A percentile compares a stretch with the other conserved stretches of the same genome.
Evolutionary conservation across 2,329 filamentous ascomycete species (phyloP).

Genomic region (Paraphoma sp.): DNA sequence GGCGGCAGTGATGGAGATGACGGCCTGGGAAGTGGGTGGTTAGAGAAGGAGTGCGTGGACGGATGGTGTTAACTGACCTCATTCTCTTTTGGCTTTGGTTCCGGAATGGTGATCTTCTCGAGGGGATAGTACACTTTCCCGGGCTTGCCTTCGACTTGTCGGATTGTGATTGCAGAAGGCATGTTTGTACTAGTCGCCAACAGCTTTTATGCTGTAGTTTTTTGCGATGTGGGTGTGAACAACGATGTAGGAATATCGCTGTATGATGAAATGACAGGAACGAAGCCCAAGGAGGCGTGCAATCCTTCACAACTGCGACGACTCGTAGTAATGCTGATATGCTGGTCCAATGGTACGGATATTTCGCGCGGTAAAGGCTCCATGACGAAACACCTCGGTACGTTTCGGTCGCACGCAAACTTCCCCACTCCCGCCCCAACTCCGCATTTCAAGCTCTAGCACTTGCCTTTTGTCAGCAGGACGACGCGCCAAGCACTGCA

Average conservation of each 20-base stretch:
- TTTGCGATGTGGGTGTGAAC: not conserved
- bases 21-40: slow-evolving; percentile 64
- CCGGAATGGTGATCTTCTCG: slow-evolving; percentile 40
- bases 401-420: slow-evolving; percentile 16
- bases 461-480: not conserved
- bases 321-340: not conserved
- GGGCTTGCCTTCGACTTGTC: slow-evolving; percentile 79
- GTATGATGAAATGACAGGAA: not conserved
- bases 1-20: slow-evolving; percentile 77
- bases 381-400: slow-evolving; percentile 13
- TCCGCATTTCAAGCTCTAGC: not conserved
- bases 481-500: not conserved
- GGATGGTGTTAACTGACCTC: slow-evolving; percentile 24
- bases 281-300: slow-evolving; percentile 1
- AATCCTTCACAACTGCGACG: not conserved
- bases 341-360: not conserved
- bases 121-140: slow-evolving; percentile 85
- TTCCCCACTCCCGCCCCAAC: slow-evolving; percentile 1
- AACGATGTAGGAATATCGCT: not conserved
- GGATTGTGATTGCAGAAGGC: slow-evolving; percentile 66
- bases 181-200: slow-evolving; percentile 33
- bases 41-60: not conserved
- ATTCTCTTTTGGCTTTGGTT: slow-evolving; percentile 36
- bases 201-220: not conserved
- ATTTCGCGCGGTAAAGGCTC: slow-evolving; percentile 11